Conservation (phyloP, 257 asterid species). For the Plectranthus barbatus region DNA sequence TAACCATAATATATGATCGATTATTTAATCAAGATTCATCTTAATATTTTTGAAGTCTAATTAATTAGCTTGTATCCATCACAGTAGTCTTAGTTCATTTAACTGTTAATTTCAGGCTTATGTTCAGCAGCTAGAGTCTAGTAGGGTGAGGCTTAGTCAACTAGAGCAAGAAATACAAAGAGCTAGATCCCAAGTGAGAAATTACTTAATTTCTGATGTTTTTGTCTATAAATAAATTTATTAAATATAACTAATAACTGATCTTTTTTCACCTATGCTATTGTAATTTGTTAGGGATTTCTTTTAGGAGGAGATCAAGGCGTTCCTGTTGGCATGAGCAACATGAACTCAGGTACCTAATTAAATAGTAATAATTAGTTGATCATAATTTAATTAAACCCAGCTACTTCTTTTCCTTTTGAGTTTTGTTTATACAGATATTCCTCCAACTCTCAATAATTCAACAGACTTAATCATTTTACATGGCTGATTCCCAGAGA, state of each 20-base stretch:
- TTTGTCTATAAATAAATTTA: too few relatives aligned
- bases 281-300: slow-evolving; percentile 42
- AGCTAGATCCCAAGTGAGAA: slow-evolving; percentile 66
- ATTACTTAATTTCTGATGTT: not conserved
- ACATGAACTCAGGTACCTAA: slow-evolving; percentile 46
- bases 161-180: slow-evolving; percentile 79
- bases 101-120: slow-evolving; percentile 52
- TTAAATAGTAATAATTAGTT: not conserved
- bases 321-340: slow-evolving; percentile 32
- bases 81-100: too few relatives aligned
- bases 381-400: not conserved
- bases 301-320: slow-evolving; percentile 65
- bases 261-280: not conserved
- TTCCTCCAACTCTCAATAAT: not conserved
- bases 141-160: slow-evolving; percentile 76
- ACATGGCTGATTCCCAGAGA: slow-evolving; percentile 22
- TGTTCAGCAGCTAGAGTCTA: slow-evolving; percentile 85
- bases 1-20: too few relatives aligned
- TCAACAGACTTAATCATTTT: not conserved
- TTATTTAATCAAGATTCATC: too few relatives aligned
- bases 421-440: not conserved
- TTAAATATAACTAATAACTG: too few relatives aligned
- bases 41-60: too few relatives aligned
- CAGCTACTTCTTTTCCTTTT: not conserved
- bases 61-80: too few relatives aligned